Evolutionary conservation across 2,329 filamentous ascomycete species (phyloP).

Genomic region (Aspergillus pseudoterreus): DNA sequence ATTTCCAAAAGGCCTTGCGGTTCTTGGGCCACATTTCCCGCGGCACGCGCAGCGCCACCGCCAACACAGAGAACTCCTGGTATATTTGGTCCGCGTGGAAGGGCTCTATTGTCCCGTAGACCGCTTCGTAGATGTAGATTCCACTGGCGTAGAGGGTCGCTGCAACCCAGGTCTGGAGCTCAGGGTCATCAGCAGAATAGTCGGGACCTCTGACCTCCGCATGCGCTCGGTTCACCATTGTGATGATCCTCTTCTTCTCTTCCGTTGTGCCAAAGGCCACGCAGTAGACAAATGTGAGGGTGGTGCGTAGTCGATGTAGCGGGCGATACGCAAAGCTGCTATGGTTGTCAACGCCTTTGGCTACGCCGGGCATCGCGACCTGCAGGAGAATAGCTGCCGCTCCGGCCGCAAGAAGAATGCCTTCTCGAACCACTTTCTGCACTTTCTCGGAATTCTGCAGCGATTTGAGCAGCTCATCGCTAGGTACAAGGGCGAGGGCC

Average conservation of each 20-base stretch:
- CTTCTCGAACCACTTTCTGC: slow-evolving; percentile 31
- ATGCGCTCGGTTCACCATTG: slow-evolving; percentile 36
- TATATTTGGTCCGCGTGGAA: slow-evolving; percentile 23
- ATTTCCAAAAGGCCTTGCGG: slow-evolving; percentile 34
- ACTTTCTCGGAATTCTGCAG: slow-evolving; percentile 9
- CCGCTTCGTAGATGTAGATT: slow-evolving; percentile 33
- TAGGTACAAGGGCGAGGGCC: neutral
- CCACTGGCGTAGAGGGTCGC: slow-evolving; percentile 38
- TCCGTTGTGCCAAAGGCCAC: slow-evolving; percentile 33
- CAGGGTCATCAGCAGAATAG: slow-evolving; percentile 36
- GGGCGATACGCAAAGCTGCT: slow-evolving; percentile 38
- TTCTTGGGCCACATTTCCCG: slow-evolving; percentile 35
- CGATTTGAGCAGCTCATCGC: neutral
- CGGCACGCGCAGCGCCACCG: slow-evolving; percentile 26
- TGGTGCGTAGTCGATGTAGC: slow-evolving; percentile 35
- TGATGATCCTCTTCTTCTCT: slow-evolving; percentile 33
- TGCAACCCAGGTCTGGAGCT: slow-evolving; percentile 40
- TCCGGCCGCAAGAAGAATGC: slow-evolving; percentile 34
- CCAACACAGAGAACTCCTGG: slow-evolving; percentile 24
- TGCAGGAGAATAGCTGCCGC: slow-evolving; percentile 39
- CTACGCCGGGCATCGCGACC: slow-evolving; percentile 38
- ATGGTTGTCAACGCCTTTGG: slow-evolving; percentile 34
- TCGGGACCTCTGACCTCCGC: slow-evolving; percentile 25
- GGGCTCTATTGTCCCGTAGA: slow-evolving; percentile 31
- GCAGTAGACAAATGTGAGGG: slow-evolving; percentile 40